Evolutionary conservation across 2,329 filamentous ascomycete species (phyloP).

Genomic region (Cytospora mali): DNA sequence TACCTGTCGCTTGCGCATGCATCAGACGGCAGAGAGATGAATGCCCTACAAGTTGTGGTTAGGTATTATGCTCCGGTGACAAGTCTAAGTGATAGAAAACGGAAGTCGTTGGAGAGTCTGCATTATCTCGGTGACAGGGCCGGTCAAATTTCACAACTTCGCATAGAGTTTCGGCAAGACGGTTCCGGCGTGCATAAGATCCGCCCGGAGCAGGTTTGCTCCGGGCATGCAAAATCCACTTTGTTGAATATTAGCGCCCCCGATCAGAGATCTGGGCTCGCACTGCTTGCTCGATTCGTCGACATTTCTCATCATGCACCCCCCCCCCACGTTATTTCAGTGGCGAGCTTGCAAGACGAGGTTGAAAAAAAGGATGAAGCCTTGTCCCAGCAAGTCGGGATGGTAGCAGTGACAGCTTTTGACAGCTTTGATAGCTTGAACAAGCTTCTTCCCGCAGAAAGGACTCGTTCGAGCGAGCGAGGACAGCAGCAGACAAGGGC

Average conservation of each 20-base stretch:
- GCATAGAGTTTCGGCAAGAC: conserved; percentile 13
- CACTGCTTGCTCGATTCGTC: conserved; percentile 19
- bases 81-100: background rate
- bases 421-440: no score
- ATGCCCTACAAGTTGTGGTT: no score
- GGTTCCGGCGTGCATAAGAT: conserved; percentile 13
- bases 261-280: conserved; percentile 3
- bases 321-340: background rate
- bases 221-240: conserved; percentile 9
- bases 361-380: no score
- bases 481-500: background rate
- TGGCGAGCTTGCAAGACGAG: background rate
- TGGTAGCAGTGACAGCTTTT: no score
- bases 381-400: no score
- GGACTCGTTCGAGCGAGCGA: background rate
- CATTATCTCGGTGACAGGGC: background rate
- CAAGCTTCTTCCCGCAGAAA: no score
- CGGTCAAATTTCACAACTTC: background rate
- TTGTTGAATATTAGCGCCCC: background rate
- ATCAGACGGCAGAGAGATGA: background rate
- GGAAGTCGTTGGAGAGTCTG: no score
- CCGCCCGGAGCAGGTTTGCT: conserved; percentile 15
- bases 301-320: background rate
- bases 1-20: background rate
- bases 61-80: background rate